Base-by-base conservation (phyloP, 1,284 basidiomycete genomes). In the Ustanciosporium gigantosporum region DNA sequence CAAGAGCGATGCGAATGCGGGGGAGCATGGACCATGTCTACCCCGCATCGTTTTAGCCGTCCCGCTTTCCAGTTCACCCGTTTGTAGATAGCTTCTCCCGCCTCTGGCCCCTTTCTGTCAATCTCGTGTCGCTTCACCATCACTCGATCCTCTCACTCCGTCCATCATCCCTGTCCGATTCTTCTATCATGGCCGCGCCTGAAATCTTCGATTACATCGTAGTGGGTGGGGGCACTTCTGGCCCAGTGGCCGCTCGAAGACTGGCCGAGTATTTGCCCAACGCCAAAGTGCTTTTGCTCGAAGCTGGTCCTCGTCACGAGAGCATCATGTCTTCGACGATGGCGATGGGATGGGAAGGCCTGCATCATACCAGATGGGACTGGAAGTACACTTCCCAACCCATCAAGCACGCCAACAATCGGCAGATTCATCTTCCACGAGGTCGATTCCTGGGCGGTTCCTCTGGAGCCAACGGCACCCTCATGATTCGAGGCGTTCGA, bases 391-490 rank as follows among this genome's bases (percentile, higher is more conserved):
- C 44, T n/a, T 39, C 43, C 5, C 36, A 47, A 19, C 43, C 49
- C 25, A 34, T 37, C 23, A 14, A 36, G 22, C 31, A 46, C 29
- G 59, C 39, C 31, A 50, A 29, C 60, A 36, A 20, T 22, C 52
- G 22, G n/a, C 35, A 38, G 31, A 58, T 36, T n/a, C 34, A 41
- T 25, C 36, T 42, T 1, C 49, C 43, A 16, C 29, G 81, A 2
- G 81, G 81, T 13, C 27, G 31, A 17, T 29, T 29, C 27, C 27
- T 29, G n/a, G 27, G 27, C 27, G 27, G 27, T 0, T 75, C 71
- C 1, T 79, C 79, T 7, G 71, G 74, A 15, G 79, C 82, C 38
- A 83, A 82, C 53, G 69, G 67, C 13, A 39, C 25, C 16, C 41
- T 81, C 15, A 31, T 36, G 25, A 41, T 57, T 17, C 49, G 31